Conservation (phyloP, 2,329 filamentous ascomycete genomes). For the Cercospora nicotianae region DNA sequence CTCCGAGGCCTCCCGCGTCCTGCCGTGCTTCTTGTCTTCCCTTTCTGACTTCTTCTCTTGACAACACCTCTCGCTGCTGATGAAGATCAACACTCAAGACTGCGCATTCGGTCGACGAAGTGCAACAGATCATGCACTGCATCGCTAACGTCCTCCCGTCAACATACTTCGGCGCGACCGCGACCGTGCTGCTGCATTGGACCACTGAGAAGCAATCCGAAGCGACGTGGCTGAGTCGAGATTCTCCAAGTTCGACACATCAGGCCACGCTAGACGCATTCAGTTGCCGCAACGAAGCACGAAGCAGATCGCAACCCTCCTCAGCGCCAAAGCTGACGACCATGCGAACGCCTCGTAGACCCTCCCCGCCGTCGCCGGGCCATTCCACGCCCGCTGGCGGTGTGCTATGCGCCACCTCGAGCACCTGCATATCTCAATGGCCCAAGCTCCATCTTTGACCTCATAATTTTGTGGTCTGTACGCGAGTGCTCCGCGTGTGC, state of each 20-base stretch:
- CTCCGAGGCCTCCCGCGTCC: too few relatives aligned
- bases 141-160: too few relatives aligned
- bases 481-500: background rate
- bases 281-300: background rate
- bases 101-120: too few relatives aligned
- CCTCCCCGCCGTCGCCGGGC: background rate
- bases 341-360: background rate
- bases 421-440: conserved; percentile 4
- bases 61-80: too few relatives aligned
- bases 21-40: too few relatives aligned
- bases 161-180: background rate
- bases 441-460: conserved; percentile 4
- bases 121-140: too few relatives aligned
- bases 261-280: background rate
- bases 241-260: background rate
- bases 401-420: background rate
- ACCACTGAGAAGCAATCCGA: background rate
- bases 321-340: background rate
- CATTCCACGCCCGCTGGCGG: background rate
- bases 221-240: background rate
- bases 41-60: too few relatives aligned
- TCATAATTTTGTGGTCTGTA: background rate
- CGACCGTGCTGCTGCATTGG: background rate
- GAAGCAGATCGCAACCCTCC: background rate
- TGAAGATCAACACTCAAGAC: too few relatives aligned